Evolutionary conservation across 2,329 filamentous ascomycete genomes (phyloP).

Genomic region (Hortaea sp.): DNA sequence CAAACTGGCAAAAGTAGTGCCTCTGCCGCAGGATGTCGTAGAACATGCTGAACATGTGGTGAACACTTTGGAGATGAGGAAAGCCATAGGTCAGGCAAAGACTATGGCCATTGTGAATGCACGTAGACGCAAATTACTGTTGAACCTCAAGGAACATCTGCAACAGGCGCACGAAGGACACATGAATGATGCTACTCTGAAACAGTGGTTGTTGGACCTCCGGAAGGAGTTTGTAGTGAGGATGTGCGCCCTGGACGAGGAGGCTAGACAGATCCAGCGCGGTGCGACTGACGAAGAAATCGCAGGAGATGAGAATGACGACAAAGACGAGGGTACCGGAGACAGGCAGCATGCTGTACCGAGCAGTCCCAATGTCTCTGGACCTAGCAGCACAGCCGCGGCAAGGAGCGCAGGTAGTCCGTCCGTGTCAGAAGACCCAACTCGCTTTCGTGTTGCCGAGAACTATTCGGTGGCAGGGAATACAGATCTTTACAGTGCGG

Average conservation of each 20-base stretch:
- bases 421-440: too few relatives aligned
- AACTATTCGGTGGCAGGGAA: too few relatives aligned
- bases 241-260: conserved; percentile 58
- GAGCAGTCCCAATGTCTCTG: too few relatives aligned
- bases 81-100: conserved; percentile 37
- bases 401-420: too few relatives aligned
- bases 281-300: neutral
- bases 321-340: too few relatives aligned
- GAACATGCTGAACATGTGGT: conserved; percentile 59
- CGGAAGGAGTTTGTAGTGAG: conserved; percentile 64
- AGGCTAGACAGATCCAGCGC: conserved; percentile 14
- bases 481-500: too few relatives aligned
- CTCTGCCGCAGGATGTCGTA: conserved; percentile 59
- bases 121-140: conserved; percentile 60
- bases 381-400: too few relatives aligned
- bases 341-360: too few relatives aligned
- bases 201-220: conserved; percentile 53
- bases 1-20: conserved; percentile 64
- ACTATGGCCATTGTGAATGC: conserved; percentile 49
- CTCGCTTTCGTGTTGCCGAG: too few relatives aligned
- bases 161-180: conserved; percentile 54
- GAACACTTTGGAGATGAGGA: conserved; percentile 43
- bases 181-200: conserved; percentile 55
- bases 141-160: conserved; percentile 64
- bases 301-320: too few relatives aligned